Conservation (phyloP, 1,284 basidiomycete genomes). For the Heterobasidion parviporum region DNA sequence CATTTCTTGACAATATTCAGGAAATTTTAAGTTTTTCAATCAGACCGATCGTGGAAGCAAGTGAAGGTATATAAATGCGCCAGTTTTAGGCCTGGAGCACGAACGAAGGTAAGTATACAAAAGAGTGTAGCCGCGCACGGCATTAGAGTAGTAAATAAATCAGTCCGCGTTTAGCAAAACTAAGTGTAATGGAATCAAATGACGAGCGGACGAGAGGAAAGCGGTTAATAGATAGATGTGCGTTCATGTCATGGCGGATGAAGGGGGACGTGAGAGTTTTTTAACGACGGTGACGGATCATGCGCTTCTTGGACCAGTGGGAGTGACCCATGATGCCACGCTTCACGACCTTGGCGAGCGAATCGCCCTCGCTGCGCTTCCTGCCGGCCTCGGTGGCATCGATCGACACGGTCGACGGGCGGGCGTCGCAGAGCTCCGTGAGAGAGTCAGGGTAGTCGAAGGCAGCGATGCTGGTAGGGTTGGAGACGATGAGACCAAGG, state of each 20-base stretch:
- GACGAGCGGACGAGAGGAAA: neutral
- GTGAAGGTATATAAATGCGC: too few relatives aligned
- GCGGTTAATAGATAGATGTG: neutral
- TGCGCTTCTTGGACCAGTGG: neutral
- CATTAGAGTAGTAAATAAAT: too few relatives aligned
- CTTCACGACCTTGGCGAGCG: neutral
- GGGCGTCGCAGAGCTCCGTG: neutral
- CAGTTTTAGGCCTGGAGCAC: too few relatives aligned
- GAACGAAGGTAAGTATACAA: too few relatives aligned
- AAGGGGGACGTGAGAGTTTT: neutral
- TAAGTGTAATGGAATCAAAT: neutral
- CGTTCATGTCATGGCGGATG: neutral
- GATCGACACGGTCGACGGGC: neutral
- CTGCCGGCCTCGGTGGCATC: neutral
- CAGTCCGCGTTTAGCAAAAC: neutral
- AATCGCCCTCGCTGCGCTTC: neutral
- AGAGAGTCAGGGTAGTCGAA: neutral
- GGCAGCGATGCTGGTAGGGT: neutral
- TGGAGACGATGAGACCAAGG: neutral
- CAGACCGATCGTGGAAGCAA: too few relatives aligned
- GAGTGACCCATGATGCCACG: neutral
- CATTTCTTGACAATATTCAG: too few relatives aligned
- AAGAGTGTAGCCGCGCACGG: too few relatives aligned
- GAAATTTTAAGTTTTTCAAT: too few relatives aligned
- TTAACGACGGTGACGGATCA: neutral